Evolutionary conservation across 768 basidiomycete species (phyloP).

Genomic region (Rubroboletus pulcherrimus): DNA sequence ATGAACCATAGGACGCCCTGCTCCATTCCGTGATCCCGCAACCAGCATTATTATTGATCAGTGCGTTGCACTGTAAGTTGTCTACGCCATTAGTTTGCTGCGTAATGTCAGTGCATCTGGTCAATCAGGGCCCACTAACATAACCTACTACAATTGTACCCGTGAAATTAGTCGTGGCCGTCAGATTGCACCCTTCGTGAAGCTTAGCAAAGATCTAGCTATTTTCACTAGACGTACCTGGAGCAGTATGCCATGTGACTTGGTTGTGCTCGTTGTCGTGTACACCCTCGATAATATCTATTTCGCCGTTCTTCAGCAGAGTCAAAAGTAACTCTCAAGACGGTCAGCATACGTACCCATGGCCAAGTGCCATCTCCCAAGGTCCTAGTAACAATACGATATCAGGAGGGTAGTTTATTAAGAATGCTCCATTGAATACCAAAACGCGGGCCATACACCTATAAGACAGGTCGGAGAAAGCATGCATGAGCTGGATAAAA

Average conservation of each 20-base stretch:
- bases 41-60: slow-evolving; percentile 57
- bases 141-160: slow-evolving; percentile 58
- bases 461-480: slow-evolving; percentile 1
- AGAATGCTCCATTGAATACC: slow-evolving; percentile 37
- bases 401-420: slow-evolving; percentile 1
- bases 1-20: slow-evolving; percentile 76
- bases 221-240: slow-evolving; percentile 38
- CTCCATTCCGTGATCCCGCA: slow-evolving; percentile 81
- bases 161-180: slow-evolving; percentile 52
- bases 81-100: slow-evolving; percentile 48
- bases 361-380: slow-evolving; percentile 60
- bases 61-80: slow-evolving; percentile 53
- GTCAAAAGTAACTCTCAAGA: slow-evolving; percentile 1
- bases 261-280: slow-evolving; percentile 84
- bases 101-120: background rate
- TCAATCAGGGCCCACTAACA: background rate
- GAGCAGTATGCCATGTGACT: slow-evolving; percentile 74
- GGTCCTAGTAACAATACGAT: slow-evolving; percentile 21
- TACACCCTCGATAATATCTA: slow-evolving; percentile 82
- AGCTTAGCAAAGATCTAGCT: background rate
- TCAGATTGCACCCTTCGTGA: slow-evolving; percentile 53
- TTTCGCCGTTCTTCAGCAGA: slow-evolving; percentile 60
- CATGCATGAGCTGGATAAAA: background rate
- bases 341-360: slow-evolving; percentile 38
- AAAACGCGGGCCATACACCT: slow-evolving; percentile 86